These are phyloP conservation scores for Pugionium cornutum DNA, from an alignment of 345 rosid genomes.

Conservation along the genomic window DNA sequence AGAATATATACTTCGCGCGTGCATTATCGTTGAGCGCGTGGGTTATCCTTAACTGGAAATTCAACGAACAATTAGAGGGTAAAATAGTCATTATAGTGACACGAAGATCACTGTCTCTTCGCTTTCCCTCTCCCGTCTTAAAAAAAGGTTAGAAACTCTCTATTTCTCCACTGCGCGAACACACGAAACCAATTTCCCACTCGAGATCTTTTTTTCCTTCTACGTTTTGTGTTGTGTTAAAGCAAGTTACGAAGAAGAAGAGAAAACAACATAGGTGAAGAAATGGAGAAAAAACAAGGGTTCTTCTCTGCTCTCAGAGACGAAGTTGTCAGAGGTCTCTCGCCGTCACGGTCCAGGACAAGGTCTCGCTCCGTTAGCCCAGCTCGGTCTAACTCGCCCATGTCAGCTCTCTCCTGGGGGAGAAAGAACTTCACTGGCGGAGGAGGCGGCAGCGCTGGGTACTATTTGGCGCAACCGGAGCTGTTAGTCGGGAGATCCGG, in stretches of 20 bases:
- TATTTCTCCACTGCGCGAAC: slow-evolving; percentile 30
- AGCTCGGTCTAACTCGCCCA: slow-evolving; percentile 54
- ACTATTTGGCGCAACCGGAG: slow-evolving; percentile 52
- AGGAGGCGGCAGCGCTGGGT: slow-evolving; percentile 30
- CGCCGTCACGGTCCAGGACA: slow-evolving; percentile 78
- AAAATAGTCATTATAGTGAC: slow-evolving; percentile 5
- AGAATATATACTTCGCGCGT: slow-evolving; percentile 24
- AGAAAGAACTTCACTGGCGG: slow-evolving; percentile 40
- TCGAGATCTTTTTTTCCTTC: neutral
- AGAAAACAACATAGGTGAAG: neutral
- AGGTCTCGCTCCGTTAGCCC: slow-evolving; percentile 72
- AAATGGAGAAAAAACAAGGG: slow-evolving; percentile 88
- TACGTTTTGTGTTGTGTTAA: neutral
- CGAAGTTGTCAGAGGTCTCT: slow-evolving; percentile 79
- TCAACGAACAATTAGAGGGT: slow-evolving; percentile 12
- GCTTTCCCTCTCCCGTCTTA: slow-evolving; percentile 18
- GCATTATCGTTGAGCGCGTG: slow-evolving; percentile 19
- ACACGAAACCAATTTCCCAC: neutral
- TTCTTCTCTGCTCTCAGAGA: slow-evolving; percentile 85
- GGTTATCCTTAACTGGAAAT: neutral
- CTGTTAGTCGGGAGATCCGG: slow-evolving; percentile 67
- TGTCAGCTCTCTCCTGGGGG: slow-evolving; percentile 52
- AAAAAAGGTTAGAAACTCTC: slow-evolving; percentile 26
- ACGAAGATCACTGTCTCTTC: slow-evolving; percentile 39
- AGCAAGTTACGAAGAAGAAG: slow-evolving; percentile 13